A percentile compares a stretch with the other conserved stretches of the same genome.
These are phyloP conservation scores for Crithidia acanthocephali DNA, from an alignment of 208 protist species.

Conservation along the genomic window DNA sequence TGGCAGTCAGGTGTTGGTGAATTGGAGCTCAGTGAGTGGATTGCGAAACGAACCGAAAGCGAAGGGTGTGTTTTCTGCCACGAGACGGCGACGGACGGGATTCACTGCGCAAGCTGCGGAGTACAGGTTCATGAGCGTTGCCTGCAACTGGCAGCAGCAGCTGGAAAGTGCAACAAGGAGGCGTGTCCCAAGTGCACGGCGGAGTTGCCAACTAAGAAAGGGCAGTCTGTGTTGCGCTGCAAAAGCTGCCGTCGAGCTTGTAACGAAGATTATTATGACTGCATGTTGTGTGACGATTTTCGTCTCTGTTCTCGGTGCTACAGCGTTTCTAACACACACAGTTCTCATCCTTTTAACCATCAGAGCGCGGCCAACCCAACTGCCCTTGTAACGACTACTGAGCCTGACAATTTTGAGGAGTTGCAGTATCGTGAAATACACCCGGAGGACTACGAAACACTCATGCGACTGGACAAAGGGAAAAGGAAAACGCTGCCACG, in stretches of 20 bases:
- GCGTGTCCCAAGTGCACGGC: conserved; percentile 3
- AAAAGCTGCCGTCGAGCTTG: conserved; percentile 19
- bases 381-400: neutral
- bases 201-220: neutral
- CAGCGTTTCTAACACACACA: conserved; percentile 33
- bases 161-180: neutral
- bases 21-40: conserved; percentile 55
- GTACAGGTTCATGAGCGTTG: conserved; percentile 38
- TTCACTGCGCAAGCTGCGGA: conserved; percentile 20
- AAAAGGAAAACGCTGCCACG: conserved; percentile 33
- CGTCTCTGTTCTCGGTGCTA: conserved; percentile 54
- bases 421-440: conserved; percentile 76
- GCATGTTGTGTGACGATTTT: conserved; percentile 56
- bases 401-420: conserved; percentile 30
- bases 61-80: conserved; percentile 42
- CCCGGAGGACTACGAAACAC: conserved; percentile 80
- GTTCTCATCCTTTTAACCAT: conserved; percentile 48
- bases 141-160: conserved; percentile 11
- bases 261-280: conserved; percentile 40
- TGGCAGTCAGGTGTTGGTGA: conserved; percentile 75
- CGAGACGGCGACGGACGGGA: neutral
- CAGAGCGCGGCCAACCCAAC: neutral
- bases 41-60: conserved; percentile 21
- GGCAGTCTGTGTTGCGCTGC: neutral
- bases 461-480: conserved; percentile 55